These are phyloP conservation scores for Botryotinia narcissicola DNA, from an alignment of 2,329 filamentous ascomycete genomes.

Conservation along the genomic window DNA sequence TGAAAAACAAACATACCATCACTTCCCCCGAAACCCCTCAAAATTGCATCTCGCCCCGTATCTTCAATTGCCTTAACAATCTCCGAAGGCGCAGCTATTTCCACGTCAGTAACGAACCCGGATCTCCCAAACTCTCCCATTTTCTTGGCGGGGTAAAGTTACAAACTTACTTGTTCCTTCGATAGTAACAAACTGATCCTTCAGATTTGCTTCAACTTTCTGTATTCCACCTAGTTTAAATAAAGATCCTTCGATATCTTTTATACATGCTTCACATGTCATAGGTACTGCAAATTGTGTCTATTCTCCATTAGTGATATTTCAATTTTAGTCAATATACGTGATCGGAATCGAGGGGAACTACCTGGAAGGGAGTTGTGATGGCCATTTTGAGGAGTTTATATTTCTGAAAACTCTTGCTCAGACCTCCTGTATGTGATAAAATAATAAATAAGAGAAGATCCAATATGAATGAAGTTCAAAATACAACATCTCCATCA, in stretches of 20 bases:
- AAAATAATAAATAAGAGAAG: neutral
- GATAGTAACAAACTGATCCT: slow-evolving; percentile 79
- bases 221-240: slow-evolving; percentile 75
- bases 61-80: slow-evolving; percentile 86
- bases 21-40: slow-evolving; percentile 81
- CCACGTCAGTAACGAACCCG: slow-evolving; percentile 22
- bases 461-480: neutral
- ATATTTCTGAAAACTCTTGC: neutral
- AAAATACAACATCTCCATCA: neutral
- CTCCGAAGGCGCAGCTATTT: slow-evolving; percentile 73
- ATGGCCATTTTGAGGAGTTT: slow-evolving; percentile 33
- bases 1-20: slow-evolving; percentile 62
- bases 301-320: slow-evolving; percentile 45
- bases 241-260: slow-evolving; percentile 77
- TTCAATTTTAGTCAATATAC: slow-evolving; percentile 20
- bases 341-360: slow-evolving; percentile 27
- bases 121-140: slow-evolving; percentile 6
- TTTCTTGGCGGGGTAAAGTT: slow-evolving; percentile 35
- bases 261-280: slow-evolving; percentile 85
- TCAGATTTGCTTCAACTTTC: slow-evolving; percentile 77
- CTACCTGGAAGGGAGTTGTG: slow-evolving; percentile 40
- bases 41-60: slow-evolving; percentile 89
- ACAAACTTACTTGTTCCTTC: slow-evolving; percentile 72
- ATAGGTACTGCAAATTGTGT: slow-evolving; percentile 94
- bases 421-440: neutral